Evolutionary conservation across 2,329 filamentous ascomycete genomes (phyloP).

Genomic region (Atkinsonella hypoxylon): DNA sequence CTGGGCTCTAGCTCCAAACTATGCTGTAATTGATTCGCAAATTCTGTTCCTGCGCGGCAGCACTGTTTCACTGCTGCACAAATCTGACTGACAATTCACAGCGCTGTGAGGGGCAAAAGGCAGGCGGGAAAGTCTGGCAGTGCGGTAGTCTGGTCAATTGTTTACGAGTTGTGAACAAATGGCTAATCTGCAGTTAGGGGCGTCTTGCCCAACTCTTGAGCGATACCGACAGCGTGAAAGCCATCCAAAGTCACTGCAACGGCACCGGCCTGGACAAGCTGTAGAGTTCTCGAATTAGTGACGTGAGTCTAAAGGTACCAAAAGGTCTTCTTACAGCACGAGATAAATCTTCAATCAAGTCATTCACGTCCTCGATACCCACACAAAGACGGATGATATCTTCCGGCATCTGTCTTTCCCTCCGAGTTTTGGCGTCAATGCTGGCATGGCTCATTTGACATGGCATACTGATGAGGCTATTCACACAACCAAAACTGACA

Average conservation of each 20-base stretch:
- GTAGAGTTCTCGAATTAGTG: background rate
- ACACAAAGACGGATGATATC: slow-evolving; percentile 94
- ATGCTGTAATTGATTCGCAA: no score
- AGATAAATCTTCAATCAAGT: slow-evolving; percentile 85
- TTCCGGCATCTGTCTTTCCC: slow-evolving; percentile 85
- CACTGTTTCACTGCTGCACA: no score
- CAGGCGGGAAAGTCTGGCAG: no score
- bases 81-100: background rate
- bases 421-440: slow-evolving; percentile 87
- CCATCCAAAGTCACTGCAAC: slow-evolving; percentile 77
- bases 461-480: slow-evolving; percentile 97
- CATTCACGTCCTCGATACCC: slow-evolving; percentile 85
- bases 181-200: background rate
- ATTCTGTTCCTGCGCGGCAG: no score
- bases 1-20: no score
- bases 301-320: background rate
- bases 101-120: no score
- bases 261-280: slow-evolving; percentile 89
- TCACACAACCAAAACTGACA: slow-evolving; percentile 96
- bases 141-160: no score
- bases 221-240: slow-evolving; percentile 50
- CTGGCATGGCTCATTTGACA: slow-evolving; percentile 99
- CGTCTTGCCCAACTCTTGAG: slow-evolving; percentile 19
- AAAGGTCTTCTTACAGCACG: slow-evolving; percentile 58
- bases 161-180: no score